These are phyloP conservation scores for Teunomyces tritomae DNA, from an alignment of 805 yeast species.

Conservation along the genomic window DNA sequence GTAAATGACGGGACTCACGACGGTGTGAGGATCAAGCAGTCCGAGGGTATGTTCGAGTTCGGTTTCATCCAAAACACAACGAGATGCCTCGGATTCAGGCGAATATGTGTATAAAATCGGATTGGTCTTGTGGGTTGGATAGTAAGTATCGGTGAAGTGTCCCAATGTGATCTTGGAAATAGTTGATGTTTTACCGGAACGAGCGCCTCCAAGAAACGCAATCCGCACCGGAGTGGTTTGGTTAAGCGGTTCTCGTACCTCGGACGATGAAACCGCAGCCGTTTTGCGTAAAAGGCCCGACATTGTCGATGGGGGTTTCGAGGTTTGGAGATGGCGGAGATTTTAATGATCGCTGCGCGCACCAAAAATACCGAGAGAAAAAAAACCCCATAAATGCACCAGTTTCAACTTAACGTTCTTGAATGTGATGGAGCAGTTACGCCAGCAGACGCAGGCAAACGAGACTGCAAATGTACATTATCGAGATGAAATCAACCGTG, in stretches of 20 bases:
- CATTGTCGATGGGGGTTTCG: background rate
- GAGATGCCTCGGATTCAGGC: conserved; percentile 30
- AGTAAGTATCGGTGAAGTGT: conserved; percentile 62
- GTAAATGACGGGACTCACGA: conserved; percentile 31
- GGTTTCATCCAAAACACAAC: conserved; percentile 23
- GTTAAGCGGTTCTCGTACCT: conserved; percentile 16
- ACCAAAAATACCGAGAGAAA: background rate
- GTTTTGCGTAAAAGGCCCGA: conserved; percentile 1
- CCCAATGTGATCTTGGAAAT: conserved; percentile 48
- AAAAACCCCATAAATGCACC: too few species aligned
- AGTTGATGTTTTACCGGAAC: conserved; percentile 60
- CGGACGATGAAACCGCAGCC: conserved; percentile 1
- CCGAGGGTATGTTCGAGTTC: conserved; percentile 13
- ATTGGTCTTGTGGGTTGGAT: conserved; percentile 65
- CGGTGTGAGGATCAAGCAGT: conserved; percentile 12
- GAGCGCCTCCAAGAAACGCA: conserved; percentile 59
- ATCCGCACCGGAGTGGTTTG: conserved; percentile 47
- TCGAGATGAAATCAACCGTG: conserved; percentile 23
- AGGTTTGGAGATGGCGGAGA: background rate
- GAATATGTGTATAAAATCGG: conserved; percentile 56
- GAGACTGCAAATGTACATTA: conserved; percentile 20
- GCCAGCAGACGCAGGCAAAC: conserved; percentile 12
- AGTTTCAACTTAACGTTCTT: background rate
- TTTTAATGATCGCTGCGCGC: background rate
- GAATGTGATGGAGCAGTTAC: background rate